Percentiles rank a stretch among this genome's conserved stretches.
Conservation (phyloP, 177 flowering plant species). For the Vitis hybrid region DNA sequence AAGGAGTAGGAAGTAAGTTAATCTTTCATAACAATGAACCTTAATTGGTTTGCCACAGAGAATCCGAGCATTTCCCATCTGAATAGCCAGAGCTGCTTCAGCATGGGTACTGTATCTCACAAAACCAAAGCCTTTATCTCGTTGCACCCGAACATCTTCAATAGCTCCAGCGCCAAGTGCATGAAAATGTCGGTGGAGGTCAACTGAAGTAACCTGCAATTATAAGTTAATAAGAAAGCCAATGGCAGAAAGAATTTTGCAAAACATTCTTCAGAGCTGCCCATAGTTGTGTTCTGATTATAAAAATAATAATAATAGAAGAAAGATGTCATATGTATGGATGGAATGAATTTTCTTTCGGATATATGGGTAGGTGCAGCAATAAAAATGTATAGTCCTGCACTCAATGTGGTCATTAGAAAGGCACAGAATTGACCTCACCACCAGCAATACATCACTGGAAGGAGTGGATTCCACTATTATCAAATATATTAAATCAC, state of each 20-base stretch:
- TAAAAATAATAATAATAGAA: too few species aligned
- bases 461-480: too few species aligned
- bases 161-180: constrained; percentile 76
- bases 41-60: constrained; percentile 82
- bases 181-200: constrained; percentile 86
- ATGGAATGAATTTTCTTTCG: too few species aligned
- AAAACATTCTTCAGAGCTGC: neutral
- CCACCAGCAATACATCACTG: too few species aligned
- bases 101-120: constrained; percentile 78
- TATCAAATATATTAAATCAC: too few species aligned
- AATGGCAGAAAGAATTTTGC: neutral
- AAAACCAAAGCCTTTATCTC: constrained; percentile 96
- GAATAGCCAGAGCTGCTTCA: constrained; percentile 90
- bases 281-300: too few species aligned
- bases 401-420: neutral
- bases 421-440: too few species aligned
- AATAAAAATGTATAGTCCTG: neutral
- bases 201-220: constrained; percentile 72
- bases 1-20: too few species aligned
- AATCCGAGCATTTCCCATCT: constrained; percentile 72
- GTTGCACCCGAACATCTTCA: constrained; percentile 84
- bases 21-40: constrained; percentile 33
- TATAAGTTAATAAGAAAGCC: neutral
- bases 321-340: too few species aligned
- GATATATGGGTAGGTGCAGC: neutral